Conservation (phyloP, 2,329 filamentous ascomycete genomes). For the Fusarium sp. region DNA sequence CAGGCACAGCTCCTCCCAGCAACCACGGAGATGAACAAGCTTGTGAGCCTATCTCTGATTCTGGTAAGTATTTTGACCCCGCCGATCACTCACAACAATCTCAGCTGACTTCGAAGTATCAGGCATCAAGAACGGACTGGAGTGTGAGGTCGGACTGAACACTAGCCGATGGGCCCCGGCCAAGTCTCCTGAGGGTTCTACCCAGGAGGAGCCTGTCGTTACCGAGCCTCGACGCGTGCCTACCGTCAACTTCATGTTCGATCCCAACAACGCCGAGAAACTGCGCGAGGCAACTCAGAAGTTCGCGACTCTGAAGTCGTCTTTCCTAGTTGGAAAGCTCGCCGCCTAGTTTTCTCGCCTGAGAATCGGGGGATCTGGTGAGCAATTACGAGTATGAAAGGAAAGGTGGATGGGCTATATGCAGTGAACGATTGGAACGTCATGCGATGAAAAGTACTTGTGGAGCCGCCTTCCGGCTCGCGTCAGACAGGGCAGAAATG, state of each 20-base stretch:
- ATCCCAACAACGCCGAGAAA: conserved; percentile 18
- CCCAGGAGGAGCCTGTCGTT: not conserved
- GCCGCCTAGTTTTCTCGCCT: not conserved
- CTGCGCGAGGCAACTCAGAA: not conserved
- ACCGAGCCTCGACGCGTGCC: conserved; percentile 3
- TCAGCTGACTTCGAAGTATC: not conserved
- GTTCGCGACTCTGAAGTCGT: conserved; percentile 16
- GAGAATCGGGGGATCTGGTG: too few relatives aligned
- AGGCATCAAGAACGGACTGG: conserved; percentile 14
- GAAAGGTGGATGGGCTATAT: not conserved
- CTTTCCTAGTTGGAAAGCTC: conserved; percentile 15
- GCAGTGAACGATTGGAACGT: not conserved
- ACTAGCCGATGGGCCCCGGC: conserved; percentile 32
- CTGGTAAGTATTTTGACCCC: not conserved
- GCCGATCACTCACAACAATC: rapidly evolving
- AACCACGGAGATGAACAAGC: not conserved
- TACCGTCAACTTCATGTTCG: conserved; percentile 10
- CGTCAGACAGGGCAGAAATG: conserved; percentile 1
- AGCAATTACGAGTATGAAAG: not conserved
- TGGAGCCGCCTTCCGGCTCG: not conserved
- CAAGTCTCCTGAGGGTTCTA: not conserved
- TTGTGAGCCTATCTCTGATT: not conserved
- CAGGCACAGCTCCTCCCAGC: too few relatives aligned
- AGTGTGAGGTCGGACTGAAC: conserved; percentile 13
- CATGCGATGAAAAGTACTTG: not conserved